Evolutionary conservation across 805 yeast genomes (phyloP), one percentile per base, ranked within the genome.

Genomic region (Tetrapisispora nanseiensis): DNA sequence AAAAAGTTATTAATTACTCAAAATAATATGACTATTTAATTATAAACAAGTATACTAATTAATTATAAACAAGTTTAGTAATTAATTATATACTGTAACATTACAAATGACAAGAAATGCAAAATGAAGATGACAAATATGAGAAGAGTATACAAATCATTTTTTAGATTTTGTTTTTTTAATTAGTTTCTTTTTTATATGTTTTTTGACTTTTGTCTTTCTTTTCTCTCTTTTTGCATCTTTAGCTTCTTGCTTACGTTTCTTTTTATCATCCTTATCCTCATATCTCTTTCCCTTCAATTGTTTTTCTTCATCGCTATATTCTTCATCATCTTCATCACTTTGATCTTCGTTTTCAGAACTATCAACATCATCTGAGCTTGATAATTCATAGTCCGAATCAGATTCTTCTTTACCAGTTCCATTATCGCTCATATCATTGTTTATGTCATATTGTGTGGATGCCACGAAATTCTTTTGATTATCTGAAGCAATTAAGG

Each of bases 121-220:
- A n/a, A n/a, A n/a, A n/a, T n/a, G n/a, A n/a, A n/a, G 11, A 11
- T 24, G 27, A 24, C 10, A 24, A 24, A 8, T 24, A 8, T 11
- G 11, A 24, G 11, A 24, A 29, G 32, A n/a, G 4, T 29, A 29
- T 29, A 6, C n/a, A n/a, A 15, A 15, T 16, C 52, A 64, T 50
- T 66, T 61, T 40, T 59, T 67, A 5, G 68, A 61, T 42, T 68
- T 68, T 13, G 76, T 68, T 51, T 76, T 76, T 50, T 75, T 80
- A 10, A 83, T 72, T 29, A 84, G 63, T 62, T 82, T 82, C 71
- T 86, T 86, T 67, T 86, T 86, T 26, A 82, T 63, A 61, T 80
- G 82, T 59, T 86, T 86, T 61, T 86, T 86, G 75, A 86, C 78
- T 59, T 86, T 86, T 6, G 76, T 78, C 54, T 82, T 78, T 43